Base-by-base conservation (phyloP, 2,329 filamentous ascomycete genomes). In the Coccinonectria pachysandricola region DNA sequence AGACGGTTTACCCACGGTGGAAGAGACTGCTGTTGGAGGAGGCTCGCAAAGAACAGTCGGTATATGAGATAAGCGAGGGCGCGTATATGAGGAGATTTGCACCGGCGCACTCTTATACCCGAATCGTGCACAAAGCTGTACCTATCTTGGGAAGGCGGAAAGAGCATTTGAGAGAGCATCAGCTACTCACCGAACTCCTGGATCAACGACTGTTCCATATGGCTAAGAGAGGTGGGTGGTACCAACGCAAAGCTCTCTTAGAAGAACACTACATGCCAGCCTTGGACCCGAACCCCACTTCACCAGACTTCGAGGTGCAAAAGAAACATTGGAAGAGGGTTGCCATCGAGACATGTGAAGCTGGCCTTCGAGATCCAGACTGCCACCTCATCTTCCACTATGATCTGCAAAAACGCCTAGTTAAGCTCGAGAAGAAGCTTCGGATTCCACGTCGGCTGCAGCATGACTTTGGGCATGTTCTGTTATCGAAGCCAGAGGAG, bases 361-460 rank as follows among this genome's bases (percentile, higher is more conserved):
- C 71, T 20, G 91, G 84, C 1, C 65, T 98, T 1, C 79, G 94
- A 49, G 91, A 98, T 44, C 75, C 75, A 15, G 71, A 91, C 30
- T 93, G 88, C 32, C 91, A 98, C 53, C 57, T 94, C 13, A 91
- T 94, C 32, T 88, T 84, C 50, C 88, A 98, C 49, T 85, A 93
- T 46, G 88, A 96, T 45, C 61, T 98, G 6, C 88, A 96, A 52
- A 96, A 94, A 53, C 79, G 91, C 1, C 72, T 95, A n/a, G 69
- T 73, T 25, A 96, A 95, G 55, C 69, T 98, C 1, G 91, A 98
- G 53, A 88, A 76, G 48, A 71, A 74, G 18, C 64, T 96, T 6
- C 85, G 80, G 35, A 71, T 95, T 12, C 79, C 85, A 0, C 84
- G 84, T 46, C 73, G 91, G 12, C 68, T 84, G 22, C 87, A 96